Percentiles rank a stretch among this genome's conserved stretches.
Evolutionary conservation across 225 moss, liverwort and hornwort genomes (phyloP).

Genomic region (Thuidium tamariscinum): DNA sequence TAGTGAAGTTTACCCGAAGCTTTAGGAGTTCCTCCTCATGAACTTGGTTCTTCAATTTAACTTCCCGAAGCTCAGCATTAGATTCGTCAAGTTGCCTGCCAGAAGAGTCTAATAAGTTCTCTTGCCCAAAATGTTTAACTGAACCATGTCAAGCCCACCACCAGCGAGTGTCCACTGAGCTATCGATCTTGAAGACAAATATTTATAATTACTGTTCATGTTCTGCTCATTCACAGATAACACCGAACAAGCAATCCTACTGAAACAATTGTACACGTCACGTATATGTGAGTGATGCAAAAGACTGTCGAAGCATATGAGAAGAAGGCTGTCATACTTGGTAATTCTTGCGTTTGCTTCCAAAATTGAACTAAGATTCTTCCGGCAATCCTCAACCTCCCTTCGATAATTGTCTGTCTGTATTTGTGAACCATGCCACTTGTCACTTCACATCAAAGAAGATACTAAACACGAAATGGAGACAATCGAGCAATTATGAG

Average conservation of each 20-base stretch:
- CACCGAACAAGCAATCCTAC: background rate
- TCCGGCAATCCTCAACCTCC: conserved; percentile 84
- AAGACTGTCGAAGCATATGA: background rate
- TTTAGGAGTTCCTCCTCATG: conserved; percentile 20
- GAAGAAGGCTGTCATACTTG: conserved; percentile 22
- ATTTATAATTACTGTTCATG: background rate
- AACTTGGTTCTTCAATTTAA: conserved; percentile 17
- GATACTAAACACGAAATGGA: background rate
- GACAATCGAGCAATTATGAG: background rate
- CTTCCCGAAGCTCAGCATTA: conserved; percentile 40
- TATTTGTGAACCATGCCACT: background rate
- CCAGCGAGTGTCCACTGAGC: background rate
- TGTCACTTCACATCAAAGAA: background rate
- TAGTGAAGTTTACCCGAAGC: conserved; percentile 12
- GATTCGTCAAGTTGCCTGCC: conserved; percentile 82
- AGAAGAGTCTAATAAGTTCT: background rate
- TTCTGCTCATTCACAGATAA: background rate
- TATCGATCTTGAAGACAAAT: background rate
- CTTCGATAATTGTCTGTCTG: conserved; percentile 78
- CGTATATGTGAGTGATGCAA: background rate
- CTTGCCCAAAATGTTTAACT: background rate
- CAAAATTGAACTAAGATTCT: conserved; percentile 58
- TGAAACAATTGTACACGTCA: background rate
- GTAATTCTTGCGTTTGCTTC: conserved; percentile 61
- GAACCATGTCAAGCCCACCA: background rate